phyloP scores from a whole-genome alignment of 2,329 filamentous ascomycete genomes.

The Colletotrichum salicis region DNA sequence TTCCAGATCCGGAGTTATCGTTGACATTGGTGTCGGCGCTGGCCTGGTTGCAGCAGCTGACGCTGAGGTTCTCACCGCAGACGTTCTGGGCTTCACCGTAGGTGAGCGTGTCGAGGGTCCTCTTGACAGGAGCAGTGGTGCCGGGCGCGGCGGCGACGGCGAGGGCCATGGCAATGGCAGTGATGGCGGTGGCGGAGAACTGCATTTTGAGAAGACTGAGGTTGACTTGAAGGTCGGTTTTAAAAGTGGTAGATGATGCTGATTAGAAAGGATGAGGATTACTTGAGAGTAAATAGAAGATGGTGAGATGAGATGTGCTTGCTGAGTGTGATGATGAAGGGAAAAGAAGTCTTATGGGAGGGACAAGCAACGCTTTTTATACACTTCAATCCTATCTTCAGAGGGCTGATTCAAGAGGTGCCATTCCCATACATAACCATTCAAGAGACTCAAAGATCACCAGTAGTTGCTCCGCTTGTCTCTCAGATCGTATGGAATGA shows the following conservation, averaged over 20 bases:
- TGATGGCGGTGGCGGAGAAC: not conserved
- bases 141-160: not conserved
- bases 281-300: not conserved
- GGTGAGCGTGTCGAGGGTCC: conserved; percentile 1
- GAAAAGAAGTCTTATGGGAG: not conserved
- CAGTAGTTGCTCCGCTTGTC: not conserved
- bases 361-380: not conserved
- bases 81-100: conserved; percentile 2
- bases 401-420: not conserved
- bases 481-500: not conserved
- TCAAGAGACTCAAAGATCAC: not conserved
- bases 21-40: not conserved
- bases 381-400: not conserved
- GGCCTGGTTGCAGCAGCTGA: conserved; percentile 8
- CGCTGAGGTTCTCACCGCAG: conserved; percentile 3
- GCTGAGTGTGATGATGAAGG: not conserved
- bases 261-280: not conserved
- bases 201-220: not conserved
- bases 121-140: not conserved
- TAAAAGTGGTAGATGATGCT: not conserved
- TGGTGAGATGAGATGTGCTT: not conserved
- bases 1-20: not conserved
- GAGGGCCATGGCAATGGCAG: not conserved
- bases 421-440: not conserved
- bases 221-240: not conserved